These are phyloP conservation scores for Anthracocystis walkeri DNA, from an alignment of 1,284 basidiomycete genomes.

Conservation along the genomic window DNA sequence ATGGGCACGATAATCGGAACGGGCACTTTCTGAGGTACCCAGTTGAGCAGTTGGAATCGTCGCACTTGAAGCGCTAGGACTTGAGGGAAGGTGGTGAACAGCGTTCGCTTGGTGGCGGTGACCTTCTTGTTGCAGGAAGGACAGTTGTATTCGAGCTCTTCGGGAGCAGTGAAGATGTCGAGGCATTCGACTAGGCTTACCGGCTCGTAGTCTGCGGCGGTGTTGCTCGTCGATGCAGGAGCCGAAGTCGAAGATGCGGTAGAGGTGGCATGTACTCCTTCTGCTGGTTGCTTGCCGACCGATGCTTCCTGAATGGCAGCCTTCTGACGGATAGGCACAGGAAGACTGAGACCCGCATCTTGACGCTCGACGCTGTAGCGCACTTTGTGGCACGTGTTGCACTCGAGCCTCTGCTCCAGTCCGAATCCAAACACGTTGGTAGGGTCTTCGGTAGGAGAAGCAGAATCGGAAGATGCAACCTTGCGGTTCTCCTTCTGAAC, in stretches of 20 bases:
- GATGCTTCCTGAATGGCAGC: background rate
- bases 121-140: slow-evolving; percentile 77
- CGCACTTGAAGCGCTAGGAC: slow-evolving; percentile 90
- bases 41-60: slow-evolving; percentile 95
- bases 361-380: slow-evolving; percentile 83
- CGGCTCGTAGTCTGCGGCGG: slow-evolving; percentile 74
- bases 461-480: slow-evolving; percentile 10
- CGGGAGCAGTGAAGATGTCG: slow-evolving; percentile 76
- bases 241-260: slow-evolving; percentile 4
- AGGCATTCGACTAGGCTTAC: slow-evolving; percentile 80
- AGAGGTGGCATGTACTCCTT: slow-evolving; percentile 37
- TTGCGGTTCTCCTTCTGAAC: slow-evolving; percentile 72
- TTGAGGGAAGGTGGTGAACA: slow-evolving; percentile 87
- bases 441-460: slow-evolving; percentile 70
- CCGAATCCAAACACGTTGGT: slow-evolving; percentile 84
- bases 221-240: slow-evolving; percentile 3
- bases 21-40: slow-evolving; percentile 95
- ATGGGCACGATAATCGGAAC: slow-evolving; percentile 84
- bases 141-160: slow-evolving; percentile 80
- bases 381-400: slow-evolving; percentile 84
- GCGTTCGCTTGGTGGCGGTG: slow-evolving; percentile 77
- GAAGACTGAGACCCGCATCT: slow-evolving; percentile 80
- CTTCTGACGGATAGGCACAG: slow-evolving; percentile 74
- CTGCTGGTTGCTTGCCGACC: slow-evolving; percentile 71
- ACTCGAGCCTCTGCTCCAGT: slow-evolving; percentile 75